Conservation (phyloP, 1,139 yeast genomes). For the Yamadazyma triangularis region DNA sequence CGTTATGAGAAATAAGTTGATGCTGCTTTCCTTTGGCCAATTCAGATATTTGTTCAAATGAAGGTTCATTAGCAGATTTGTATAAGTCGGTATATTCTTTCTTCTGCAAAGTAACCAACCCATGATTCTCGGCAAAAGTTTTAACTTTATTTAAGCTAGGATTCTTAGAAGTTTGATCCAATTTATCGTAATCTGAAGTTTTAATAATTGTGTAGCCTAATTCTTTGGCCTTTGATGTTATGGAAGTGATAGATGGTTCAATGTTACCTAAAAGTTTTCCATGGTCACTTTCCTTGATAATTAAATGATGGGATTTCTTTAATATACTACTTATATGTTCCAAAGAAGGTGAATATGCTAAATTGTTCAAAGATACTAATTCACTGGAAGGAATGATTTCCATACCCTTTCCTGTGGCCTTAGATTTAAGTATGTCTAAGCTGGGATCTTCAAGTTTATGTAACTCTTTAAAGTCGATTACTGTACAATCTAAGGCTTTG, state of each 20-base stretch:
- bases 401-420: slow-evolving; percentile 7
- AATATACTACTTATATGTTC: slow-evolving; percentile 20
- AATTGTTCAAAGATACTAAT: slow-evolving; percentile 4
- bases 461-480: slow-evolving; percentile 15
- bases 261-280: slow-evolving; percentile 11
- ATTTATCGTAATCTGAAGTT: slow-evolving; percentile 13
- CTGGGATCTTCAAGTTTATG: slow-evolving; percentile 16
- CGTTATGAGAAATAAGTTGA: slow-evolving; percentile 6
- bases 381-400: slow-evolving; percentile 4
- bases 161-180: slow-evolving; percentile 22
- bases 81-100: slow-evolving; percentile 33
- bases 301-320: slow-evolving; percentile 7
- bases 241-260: slow-evolving; percentile 14
- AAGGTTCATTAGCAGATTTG: slow-evolving; percentile 32
- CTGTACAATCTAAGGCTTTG: slow-evolving; percentile 12
- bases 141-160: slow-evolving; percentile 33
- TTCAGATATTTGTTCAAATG: slow-evolving; percentile 19
- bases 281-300: slow-evolving; percentile 16
- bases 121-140: slow-evolving; percentile 29
- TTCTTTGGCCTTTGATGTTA: slow-evolving; percentile 8
- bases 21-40: slow-evolving; percentile 15
- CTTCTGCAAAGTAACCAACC: slow-evolving; percentile 31
- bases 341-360: slow-evolving; percentile 15
- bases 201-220: slow-evolving; percentile 11
- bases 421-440: slow-evolving; percentile 12